Conservation (phyloP, 78 protist genomes). For the Polysphondylium violaceum region DNA sequence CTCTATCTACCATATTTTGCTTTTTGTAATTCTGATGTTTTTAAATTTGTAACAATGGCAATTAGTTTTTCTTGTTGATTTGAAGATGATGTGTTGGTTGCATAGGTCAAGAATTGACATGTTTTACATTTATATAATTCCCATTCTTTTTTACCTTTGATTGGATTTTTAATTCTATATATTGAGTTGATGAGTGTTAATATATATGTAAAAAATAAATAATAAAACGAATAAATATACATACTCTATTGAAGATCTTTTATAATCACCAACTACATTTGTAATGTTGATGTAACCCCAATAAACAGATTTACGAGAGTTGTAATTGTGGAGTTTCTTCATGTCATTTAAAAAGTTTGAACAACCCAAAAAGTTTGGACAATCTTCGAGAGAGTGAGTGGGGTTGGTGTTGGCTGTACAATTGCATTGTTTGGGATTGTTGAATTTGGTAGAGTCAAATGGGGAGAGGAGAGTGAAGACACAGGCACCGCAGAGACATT, state of each 20-base stretch:
- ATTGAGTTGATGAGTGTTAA: not conserved
- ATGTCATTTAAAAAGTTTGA: constrained; percentile 64
- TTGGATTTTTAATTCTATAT: constrained; percentile 2
- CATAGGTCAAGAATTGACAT: constrained; percentile 78
- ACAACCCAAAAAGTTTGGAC: constrained; percentile 75
- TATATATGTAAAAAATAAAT: not conserved
- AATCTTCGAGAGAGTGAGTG: not conserved
- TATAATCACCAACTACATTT: constrained; percentile 69
- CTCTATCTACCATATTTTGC: too few relatives aligned
- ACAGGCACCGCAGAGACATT: constrained; percentile 85
- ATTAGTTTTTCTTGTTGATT: constrained; percentile 37
- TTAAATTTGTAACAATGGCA: constrained; percentile 72
- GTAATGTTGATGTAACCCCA: constrained; percentile 67
- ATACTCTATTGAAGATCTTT: constrained; percentile 65
- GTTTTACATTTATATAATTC: constrained; percentile 72
- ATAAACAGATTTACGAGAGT: constrained; percentile 16
- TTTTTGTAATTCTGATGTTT: not conserved
- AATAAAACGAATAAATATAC: not conserved
- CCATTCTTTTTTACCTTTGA: constrained; percentile 62
- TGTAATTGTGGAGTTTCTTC: constrained; percentile 72
- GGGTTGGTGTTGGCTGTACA: constrained; percentile 7
- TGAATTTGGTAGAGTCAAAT: constrained; percentile 55
- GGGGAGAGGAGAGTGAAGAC: constrained; percentile 56
- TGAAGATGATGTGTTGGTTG: constrained; percentile 3
- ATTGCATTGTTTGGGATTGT: constrained; percentile 22